Base-by-base conservation (phyloP, 257 asterid species). In the Euphrasia confusa region DNA sequence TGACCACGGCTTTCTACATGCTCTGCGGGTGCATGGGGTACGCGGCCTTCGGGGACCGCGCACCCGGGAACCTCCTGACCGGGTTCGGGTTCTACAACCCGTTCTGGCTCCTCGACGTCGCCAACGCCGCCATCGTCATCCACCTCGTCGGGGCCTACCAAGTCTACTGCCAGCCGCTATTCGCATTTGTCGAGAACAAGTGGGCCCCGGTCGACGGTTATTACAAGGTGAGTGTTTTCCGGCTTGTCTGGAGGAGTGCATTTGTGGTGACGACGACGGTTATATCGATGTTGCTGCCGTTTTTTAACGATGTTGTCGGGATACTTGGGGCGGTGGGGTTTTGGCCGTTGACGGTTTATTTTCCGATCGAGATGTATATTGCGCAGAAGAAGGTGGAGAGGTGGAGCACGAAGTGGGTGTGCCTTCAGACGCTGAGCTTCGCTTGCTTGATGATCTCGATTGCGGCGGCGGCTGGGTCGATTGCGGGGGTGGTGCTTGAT, bases 141-240 rank as follows among this genome's bases (percentile, higher is more conserved):
- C 85, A 82, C 57, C 81, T 79, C 12, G 75, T 77, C 11, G 81
- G 85, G 35, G 81, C 81, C 9, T 79, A 77, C 70, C 83, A 81
- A 75, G 60, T 54, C 37, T 54, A 54, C 37, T 54, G 60, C 71
- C 82, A 79, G 42, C 84, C 76, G 2, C 61, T 79, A 0, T 79
- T 73, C 56, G 81, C 82, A 32, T 73, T 76, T 28, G 54, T 74
- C 8, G 80, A 76, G 24, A n/a, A n/a, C n/a, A 79, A 76, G 63
- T 63, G 75, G 79, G 70, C 77, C 21, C 65, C 71, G 13, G 44
- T 65, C 14, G 70, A 26, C 54, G 61, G 74, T 2, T 70, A 56
- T 13, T 75, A 75, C 74, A 71, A 69, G 63, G 71, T 80, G 24
- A 80, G 74, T 10, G 49, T 77, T 17, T 77, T 80, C 76, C 69